Base-by-base conservation (phyloP, 257 asterid species). In the Nicotiana obtusifolia region DNA sequence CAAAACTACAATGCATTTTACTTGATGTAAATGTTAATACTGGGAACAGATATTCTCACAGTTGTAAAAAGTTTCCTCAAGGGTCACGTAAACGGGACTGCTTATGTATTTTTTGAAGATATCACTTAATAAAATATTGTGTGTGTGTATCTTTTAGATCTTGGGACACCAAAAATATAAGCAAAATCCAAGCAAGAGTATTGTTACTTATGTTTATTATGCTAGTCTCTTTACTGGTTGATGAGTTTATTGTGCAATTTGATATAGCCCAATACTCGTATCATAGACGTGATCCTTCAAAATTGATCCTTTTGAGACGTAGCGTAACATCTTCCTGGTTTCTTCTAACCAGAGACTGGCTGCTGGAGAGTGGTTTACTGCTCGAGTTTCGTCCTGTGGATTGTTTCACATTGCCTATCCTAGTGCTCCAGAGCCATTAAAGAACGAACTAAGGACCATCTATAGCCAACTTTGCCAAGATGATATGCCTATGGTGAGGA, bases 321-420 rank as follows among this genome's bases (percentile, higher is more conserved):
- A 33, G 9, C 22, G 14, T 65, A 26, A 16, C 76, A 66, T 68
- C 37, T 47, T 31, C 15, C 5, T 47, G 8, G 22, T 73, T 73
- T 44, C 41, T 73, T 73, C 37, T 47, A 44, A 47, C 16, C 83
- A 90, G 93, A 90, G 93, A 80, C 82, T 90, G 81, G 93, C 93
- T 59, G 88, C 64, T 28, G 93, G 93, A 35, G 93, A 90, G 75
- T 90, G 93, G 93, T 90, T 90, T 81, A 90, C 93, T 35, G 87
- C 90, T 76, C 89, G 93, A 81, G 91, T 90, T 84, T 90, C 93
- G 67, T 84, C 91, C 6, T 90, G 92, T 84, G 92, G 88, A 37
- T 84, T 88, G 85, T 83, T 88, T 85, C 91, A 90, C 73, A 86
- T 88, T 76, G 93, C 89, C 47, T 90, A 90, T 82, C 89, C 90